phyloP scores from a whole-genome alignment of 768 basidiomycete species.

The Pleurotus platypus region DNA sequence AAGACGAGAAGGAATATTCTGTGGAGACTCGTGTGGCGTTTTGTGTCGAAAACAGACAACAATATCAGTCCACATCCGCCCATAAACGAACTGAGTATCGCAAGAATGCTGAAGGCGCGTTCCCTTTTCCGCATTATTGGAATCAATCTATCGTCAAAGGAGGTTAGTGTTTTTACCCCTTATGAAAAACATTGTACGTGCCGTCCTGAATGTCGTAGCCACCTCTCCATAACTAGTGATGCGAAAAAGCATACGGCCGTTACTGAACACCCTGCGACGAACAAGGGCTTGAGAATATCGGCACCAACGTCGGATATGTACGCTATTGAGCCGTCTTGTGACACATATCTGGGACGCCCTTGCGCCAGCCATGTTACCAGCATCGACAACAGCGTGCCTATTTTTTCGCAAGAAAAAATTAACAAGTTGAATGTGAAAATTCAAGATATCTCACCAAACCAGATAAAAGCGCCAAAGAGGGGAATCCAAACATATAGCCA shows the following conservation, averaged over 20 bases:
- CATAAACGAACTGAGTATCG: conserved; percentile 56
- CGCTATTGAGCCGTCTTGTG: conserved; percentile 54
- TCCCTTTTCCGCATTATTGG: conserved; percentile 58
- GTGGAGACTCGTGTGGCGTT: conserved; percentile 47
- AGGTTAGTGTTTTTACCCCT: not conserved
- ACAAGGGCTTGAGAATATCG: conserved; percentile 69
- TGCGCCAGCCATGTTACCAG: conserved; percentile 67
- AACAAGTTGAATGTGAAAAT: not conserved
- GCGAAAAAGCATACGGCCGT: conserved; percentile 62
- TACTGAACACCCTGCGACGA: conserved; percentile 60
- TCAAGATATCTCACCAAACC: conserved; percentile 48
- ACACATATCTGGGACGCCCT: conserved; percentile 57
- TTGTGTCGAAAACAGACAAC: conserved; percentile 70
- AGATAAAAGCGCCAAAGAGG: conserved; percentile 52
- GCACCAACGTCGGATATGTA: conserved; percentile 83
- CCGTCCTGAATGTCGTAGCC: conserved; percentile 63
- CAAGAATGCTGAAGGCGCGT: conserved; percentile 47
- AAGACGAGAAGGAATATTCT: conserved; percentile 66
- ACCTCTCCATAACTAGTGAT: conserved; percentile 57
- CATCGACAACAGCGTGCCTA: conserved; percentile 64
- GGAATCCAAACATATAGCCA: conserved; percentile 70
- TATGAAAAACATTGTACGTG: conserved; percentile 18
- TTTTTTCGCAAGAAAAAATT: too few relatives aligned
- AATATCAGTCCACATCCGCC: conserved; percentile 66
- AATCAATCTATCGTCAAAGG: conserved; percentile 43